A percentile compares a stretch with the other conserved stretches of the same genome.
Conservation (phyloP, 768 basidiomycete genomes). For the Mycena leptocephala region DNA sequence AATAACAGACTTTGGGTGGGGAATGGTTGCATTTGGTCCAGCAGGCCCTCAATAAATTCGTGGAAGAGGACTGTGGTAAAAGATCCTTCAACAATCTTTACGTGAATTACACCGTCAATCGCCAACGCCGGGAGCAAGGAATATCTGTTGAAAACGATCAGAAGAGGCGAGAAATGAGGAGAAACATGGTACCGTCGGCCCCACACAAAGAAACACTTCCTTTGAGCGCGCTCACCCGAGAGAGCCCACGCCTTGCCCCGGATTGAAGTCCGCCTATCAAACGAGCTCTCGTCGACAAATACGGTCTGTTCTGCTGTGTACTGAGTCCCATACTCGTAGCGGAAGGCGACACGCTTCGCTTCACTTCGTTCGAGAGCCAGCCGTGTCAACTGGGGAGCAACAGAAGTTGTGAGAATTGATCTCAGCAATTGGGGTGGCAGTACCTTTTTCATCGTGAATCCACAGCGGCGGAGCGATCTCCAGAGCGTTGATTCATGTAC, state of each 20-base stretch:
- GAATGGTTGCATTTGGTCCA: slow-evolving; percentile 58
- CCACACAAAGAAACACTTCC: slow-evolving; percentile 45
- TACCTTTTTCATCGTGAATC: slow-evolving; percentile 42
- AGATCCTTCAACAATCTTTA: slow-evolving; percentile 46
- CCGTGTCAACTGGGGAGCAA: not conserved
- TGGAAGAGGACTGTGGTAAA: slow-evolving; percentile 46
- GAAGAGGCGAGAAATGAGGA: not conserved
- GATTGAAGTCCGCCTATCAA: slow-evolving; percentile 43
- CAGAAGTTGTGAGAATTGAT: not conserved
- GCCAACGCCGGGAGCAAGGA: slow-evolving; percentile 55
- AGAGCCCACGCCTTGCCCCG: slow-evolving; percentile 47
- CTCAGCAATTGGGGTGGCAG: not conserved
- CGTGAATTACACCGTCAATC: slow-evolving; percentile 51
- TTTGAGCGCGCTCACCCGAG: slow-evolving; percentile 36
- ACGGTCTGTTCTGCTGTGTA: slow-evolving; percentile 45
- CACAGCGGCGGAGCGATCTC: slow-evolving; percentile 30
- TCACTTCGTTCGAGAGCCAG: not conserved
- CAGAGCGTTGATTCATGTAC: slow-evolving; percentile 35
- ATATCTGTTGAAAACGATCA: slow-evolving; percentile 36
- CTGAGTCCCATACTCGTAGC: slow-evolving; percentile 22
- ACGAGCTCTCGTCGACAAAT: slow-evolving; percentile 54
- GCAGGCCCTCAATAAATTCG: slow-evolving; percentile 50
- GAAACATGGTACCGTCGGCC: slow-evolving; percentile 40
- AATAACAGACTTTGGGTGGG: slow-evolving; percentile 51
- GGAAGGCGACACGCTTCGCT: not conserved